Base-by-base conservation (phyloP, 495 filamentous ascomycete genomes). In the Aspergillus leporis region DNA sequence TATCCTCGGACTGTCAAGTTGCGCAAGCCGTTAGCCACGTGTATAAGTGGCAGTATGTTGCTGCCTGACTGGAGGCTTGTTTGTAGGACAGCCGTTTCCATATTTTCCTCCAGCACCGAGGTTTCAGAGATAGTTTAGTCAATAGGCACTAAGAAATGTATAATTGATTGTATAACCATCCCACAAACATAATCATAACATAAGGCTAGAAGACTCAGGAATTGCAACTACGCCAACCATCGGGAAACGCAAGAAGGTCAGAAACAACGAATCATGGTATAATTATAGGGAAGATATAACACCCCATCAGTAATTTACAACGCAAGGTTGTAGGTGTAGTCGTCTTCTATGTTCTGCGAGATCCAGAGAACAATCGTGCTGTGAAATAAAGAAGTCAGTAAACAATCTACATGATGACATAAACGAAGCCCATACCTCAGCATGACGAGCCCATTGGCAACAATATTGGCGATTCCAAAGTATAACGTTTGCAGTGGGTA, bases 341-440 rank as follows among this genome's bases (percentile, higher is more conserved):
- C 93, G 66, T 98, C 95, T 76, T 99, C 95, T 76, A 98, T 96
- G 67, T 97, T 99, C 84, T 99, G 95, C 60, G 89, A 91, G 14
- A 99, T 83, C 95, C 95, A 99, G 8, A 99, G 82, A 4, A 97
- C 87, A 45, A 92, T 85, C 40, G 91, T 90, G 68, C 92, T 96
- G 55, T 54, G 56, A 25, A 40, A 50, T n/a, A 58, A 34, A 66
- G 66, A 57, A 71, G 59, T 53, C 45, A 45, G 51, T 31, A 19
- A 43, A 10, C 25, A 51, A 28, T 8, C 14, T 36, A 45, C 5
- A 43, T 16, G 50, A 13, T 25, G 23, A n/a, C 22, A 21, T 10
- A 46, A 0, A 22, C 2, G 9, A 34, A 52, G 25, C 55, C 81
- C 85, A 63, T 69, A 93, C 88, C 91, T 95, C 61, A 95, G 70